Evolutionary conservation across 1,284 basidiomycete species (phyloP), one percentile per base, ranked within the genome.

Genomic region (Porogramme epimiltina): DNA sequence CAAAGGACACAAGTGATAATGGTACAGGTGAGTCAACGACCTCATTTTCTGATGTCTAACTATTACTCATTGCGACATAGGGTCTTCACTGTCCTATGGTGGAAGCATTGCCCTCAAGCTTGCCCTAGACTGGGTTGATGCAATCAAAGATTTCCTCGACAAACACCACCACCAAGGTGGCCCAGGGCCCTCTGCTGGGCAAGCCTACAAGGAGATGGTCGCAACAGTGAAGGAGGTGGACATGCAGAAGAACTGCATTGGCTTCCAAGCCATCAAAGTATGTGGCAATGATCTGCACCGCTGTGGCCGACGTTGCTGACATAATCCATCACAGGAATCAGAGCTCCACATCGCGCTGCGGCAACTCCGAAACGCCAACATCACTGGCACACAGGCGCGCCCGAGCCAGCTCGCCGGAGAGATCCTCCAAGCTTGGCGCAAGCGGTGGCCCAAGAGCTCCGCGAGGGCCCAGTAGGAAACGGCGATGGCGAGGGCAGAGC

Each of bases 371-470:
- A 34, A 42, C 34, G 54, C 49, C 20, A 24, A 42, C 18, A 31
- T 47, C 16, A 22, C 15, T 8, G 28, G 38, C 16, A n/a, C 13
- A 15, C 20, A 9, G 28, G 45, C 41, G 42, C 20, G 20, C 18
- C 42, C 49, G n/a, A 48, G 49, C 49, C 38, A 48, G n/a, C 38
- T 42, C 15, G 54, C 54, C 18, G 31, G 28, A 13, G 23, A 36
- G 16, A 33, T 56, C 43, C 18, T 52, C 26, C 33, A 36, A 18
- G 31, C 44, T 45, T 56, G 50, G 50, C n/a, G 33, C 18, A n/a
- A 28, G 11, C 40, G 50, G 20, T 52, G 49, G 8, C 5, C 10
- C 34, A 37, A 16, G n/a, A 37, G 34, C 25, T 24, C 34, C 16
- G 44, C 28, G 8, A 37, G 34, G 34, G n/a, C 28, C 13, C 28